A percentile compares a stretch with the other conserved stretches of the same genome.
phyloP scores from a whole-genome alignment of 768 basidiomycete species.

The Candolleomyces aberdarensis region DNA sequence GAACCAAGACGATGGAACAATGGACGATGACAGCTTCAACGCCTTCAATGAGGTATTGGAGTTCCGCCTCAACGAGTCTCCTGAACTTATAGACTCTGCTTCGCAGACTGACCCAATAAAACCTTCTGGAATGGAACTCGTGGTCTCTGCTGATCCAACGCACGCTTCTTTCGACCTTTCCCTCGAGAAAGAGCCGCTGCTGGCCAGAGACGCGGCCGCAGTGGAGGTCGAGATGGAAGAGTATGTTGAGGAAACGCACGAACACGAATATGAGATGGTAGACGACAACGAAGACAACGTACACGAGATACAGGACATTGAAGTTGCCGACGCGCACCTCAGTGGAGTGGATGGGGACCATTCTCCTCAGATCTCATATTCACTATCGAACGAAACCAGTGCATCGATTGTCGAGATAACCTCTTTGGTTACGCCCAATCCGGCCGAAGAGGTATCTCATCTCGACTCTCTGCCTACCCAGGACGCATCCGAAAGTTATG shows the following conservation, averaged over 20 bases:
- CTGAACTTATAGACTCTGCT: background rate
- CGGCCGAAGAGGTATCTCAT: background rate
- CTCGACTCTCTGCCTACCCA: background rate
- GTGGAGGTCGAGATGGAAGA: slow-evolving; percentile 18
- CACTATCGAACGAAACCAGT: background rate
- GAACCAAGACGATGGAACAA: slow-evolving; percentile 13
- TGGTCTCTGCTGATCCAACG: background rate
- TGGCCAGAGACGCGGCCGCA: background rate
- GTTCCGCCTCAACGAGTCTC: slow-evolving; percentile 1
- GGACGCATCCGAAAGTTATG: background rate
- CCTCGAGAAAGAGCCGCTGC: background rate
- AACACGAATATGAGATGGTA: slow-evolving; percentile 17
- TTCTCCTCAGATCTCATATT: slow-evolving; percentile 1
- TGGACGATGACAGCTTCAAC: slow-evolving; percentile 13
- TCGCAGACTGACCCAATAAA: background rate
- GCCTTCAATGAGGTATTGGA: slow-evolving; percentile 1
- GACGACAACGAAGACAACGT: slow-evolving; percentile 12
- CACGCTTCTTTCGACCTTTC: slow-evolving; percentile 2
- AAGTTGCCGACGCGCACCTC: slow-evolving; percentile 9
- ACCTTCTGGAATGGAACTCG: background rate
- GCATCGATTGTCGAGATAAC: background rate
- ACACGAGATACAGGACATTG: slow-evolving; percentile 14
- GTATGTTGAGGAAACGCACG: slow-evolving; percentile 13
- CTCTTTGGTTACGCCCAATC: background rate
- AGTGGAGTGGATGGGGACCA: background rate